Percentiles rank a stretch among this genome's conserved stretches.
These are phyloP conservation scores for Fusarium cicatricum DNA, from an alignment of 2,329 filamentous ascomycete species.

Conservation along the genomic window DNA sequence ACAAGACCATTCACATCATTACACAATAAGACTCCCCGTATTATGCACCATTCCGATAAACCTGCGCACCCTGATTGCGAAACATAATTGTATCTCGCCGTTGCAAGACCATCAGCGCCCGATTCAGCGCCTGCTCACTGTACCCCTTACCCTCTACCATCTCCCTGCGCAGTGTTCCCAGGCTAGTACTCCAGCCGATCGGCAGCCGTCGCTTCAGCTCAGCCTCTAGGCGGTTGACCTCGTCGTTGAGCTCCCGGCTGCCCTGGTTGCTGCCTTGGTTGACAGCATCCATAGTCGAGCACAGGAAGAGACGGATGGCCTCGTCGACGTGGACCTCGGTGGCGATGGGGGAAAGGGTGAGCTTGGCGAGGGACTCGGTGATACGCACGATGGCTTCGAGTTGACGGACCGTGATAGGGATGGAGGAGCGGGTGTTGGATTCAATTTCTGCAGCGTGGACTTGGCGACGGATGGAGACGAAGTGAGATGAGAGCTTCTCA, in stretches of 20 bases:
- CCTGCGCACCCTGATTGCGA: slow-evolving; percentile 76
- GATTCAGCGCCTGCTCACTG: slow-evolving; percentile 83
- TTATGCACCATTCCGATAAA: slow-evolving; percentile 76
- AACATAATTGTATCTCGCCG: slow-evolving; percentile 87
- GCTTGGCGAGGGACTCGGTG: slow-evolving; percentile 92
- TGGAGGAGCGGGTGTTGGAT: slow-evolving; percentile 88
- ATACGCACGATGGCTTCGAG: slow-evolving; percentile 98
- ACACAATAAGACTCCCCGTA: slow-evolving; percentile 8
- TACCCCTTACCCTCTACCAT: slow-evolving; percentile 94
- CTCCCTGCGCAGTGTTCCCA: slow-evolving; percentile 85
- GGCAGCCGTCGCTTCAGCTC: slow-evolving; percentile 88
- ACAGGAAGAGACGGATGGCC: slow-evolving; percentile 94
- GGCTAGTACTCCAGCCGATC: slow-evolving; percentile 93
- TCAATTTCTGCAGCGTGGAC: slow-evolving; percentile 91
- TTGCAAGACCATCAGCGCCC: slow-evolving; percentile 86
- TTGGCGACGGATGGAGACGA: slow-evolving; percentile 93
- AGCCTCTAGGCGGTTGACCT: slow-evolving; percentile 85
- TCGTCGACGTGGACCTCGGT: slow-evolving; percentile 95
- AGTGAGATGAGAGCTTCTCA: slow-evolving; percentile 96
- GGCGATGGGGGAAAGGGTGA: slow-evolving; percentile 84
- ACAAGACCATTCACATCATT: slow-evolving; percentile 23
- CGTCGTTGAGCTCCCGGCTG: slow-evolving; percentile 89
- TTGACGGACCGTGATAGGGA: slow-evolving; percentile 97
- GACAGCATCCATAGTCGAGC: slow-evolving; percentile 97
- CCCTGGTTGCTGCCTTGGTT: slow-evolving; percentile 86